Evolutionary conservation across 2,329 filamentous ascomycete species (phyloP), one percentile per base, ranked within the genome.

Genomic region (Botryotinia convoluta): DNA sequence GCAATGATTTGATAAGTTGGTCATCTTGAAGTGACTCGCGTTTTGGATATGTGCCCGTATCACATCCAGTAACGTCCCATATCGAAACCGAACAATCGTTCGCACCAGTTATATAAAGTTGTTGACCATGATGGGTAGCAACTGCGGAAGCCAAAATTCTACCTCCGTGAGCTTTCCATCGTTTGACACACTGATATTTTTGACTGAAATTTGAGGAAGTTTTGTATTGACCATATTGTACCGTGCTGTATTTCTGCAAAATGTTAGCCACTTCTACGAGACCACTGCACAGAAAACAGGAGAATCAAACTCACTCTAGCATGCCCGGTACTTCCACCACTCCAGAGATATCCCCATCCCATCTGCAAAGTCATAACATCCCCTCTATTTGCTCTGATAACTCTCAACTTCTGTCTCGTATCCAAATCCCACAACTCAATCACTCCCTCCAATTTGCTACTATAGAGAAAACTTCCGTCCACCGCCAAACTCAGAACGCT

Each of bases 361-460:
- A 98, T 92, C 76, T 94, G 92, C 61, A 98, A 85, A 0, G 94
- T 92, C 86, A 97, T 94, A 67, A 98, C 89, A 81, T 98, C 94
- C 61, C 91, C 91, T 48, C 89, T 89, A 77, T 94, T 92, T 0
- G 92, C 90, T 80, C 92, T 94, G 79, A 99, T 92, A 29, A 93
- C 94, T 73, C 96, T 88, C 62, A 99, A 87, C 67, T 96, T 91
- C 82, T 99, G 96, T 71, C 92, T 91, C 0, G 96, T 98, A 80
- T 98, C 95, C 22, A 99, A 86, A 81, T 99, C 97, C 95, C 97
- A 99, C 18, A 99, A 89, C 81, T 98, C 95, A 74, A 99, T 90
- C 69, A 97, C 89, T 35, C 96, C 97, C 57, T 93, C 91, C 1
- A 94, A 88, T 77, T 97, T 92, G 64, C 96, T 96, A 74, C 93